Base-by-base conservation (phyloP, 176 grass and related monocot genomes). In the Hordeum marinum region DNA sequence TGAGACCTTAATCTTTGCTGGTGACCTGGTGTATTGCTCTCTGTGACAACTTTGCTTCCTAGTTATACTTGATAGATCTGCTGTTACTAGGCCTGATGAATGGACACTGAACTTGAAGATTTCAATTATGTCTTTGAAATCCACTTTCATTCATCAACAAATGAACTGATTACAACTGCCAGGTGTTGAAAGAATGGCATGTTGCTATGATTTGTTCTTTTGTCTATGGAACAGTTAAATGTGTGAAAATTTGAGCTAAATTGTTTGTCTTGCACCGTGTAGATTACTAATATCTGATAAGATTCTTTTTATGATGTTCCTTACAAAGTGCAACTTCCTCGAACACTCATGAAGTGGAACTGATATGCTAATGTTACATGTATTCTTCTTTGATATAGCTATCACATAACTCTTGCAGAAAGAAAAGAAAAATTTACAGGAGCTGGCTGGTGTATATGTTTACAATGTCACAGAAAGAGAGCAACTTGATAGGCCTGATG, bases 351-450 rank as follows among this genome's bases (percentile, higher is more conserved):
- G 23, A 75, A 66, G 43, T 65, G 25, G 20, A 35, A 82, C 11
- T 43, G 61, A 23, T 72, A 37, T 60, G 8, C 35, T 83, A 31
- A 37, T 66, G 43, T 54, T 73, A 34, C 20, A 31, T 36, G 42
- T 55, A 78, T 63, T 27, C 37, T 80, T 35, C 1, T 70, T 80
- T 87, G 65, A 83, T 78, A 63, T 25, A 12, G 21, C 45, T 78
- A 83, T 79, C 35, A 81, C 58, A 61, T 59, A 31, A 84, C 62
- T 90, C 42, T 87, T 83, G 76, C 87, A 98, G 91, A 98, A 94
- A 71, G 96, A 94, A 91, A 98, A 94, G 91, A 95, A 94, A 65
- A 98, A 98, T 89, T 85, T 98, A 75, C 96, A 98, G 77, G 93
- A 98, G 72, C 65, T 90, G 78, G 87, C 85, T 84, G 87, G 89